These are phyloP conservation scores for Pinus taeda DNA, from an alignment of 75 land plant genomes.

Conservation along the genomic window DNA sequence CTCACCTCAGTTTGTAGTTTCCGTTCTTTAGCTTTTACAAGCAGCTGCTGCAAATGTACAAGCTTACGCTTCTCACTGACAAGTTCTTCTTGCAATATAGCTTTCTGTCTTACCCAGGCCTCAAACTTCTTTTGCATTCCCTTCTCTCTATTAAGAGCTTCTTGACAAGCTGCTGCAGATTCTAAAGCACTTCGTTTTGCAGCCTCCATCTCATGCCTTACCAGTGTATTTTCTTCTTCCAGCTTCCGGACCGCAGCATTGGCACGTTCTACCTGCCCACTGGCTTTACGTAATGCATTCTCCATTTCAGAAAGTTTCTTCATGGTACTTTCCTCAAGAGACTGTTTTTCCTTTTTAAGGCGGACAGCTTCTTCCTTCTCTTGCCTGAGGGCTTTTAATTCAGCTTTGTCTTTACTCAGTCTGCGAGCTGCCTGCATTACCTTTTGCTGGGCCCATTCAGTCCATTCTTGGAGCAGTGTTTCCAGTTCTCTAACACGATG, in stretches of 20 bases:
- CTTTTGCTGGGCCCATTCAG: slow-evolving; percentile 92
- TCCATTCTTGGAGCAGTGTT: slow-evolving; percentile 77
- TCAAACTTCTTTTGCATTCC: slow-evolving; percentile 59
- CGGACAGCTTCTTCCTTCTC: slow-evolving; percentile 76
- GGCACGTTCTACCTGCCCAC: slow-evolving; percentile 79
- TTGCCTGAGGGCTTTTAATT: slow-evolving; percentile 79
- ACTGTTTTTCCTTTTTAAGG: slow-evolving; percentile 70
- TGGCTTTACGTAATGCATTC: slow-evolving; percentile 69
- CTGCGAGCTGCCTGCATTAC: slow-evolving; percentile 94
- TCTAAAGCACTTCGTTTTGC: slow-evolving; percentile 78
- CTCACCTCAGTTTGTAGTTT: slow-evolving; percentile 71
- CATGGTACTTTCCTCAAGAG: slow-evolving; percentile 78
- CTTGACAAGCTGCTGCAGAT: slow-evolving; percentile 68
- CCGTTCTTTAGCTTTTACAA: slow-evolving; percentile 59
- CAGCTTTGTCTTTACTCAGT: slow-evolving; percentile 77
- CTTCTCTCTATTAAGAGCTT: slow-evolving; percentile 67
- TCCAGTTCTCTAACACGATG: slow-evolving; percentile 60
- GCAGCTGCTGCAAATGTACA: slow-evolving; percentile 42
- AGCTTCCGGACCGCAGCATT: slow-evolving; percentile 60
- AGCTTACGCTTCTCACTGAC: slow-evolving; percentile 52
- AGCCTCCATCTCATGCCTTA: slow-evolving; percentile 74
- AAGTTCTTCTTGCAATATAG: slow-evolving; percentile 71
- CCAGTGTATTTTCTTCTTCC: slow-evolving; percentile 65
- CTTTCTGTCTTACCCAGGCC: slow-evolving; percentile 82
- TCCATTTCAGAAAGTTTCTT: slow-evolving; percentile 92